Base-by-base conservation (phyloP, 306 rosid genomes). In the Vigna nakashimae region DNA sequence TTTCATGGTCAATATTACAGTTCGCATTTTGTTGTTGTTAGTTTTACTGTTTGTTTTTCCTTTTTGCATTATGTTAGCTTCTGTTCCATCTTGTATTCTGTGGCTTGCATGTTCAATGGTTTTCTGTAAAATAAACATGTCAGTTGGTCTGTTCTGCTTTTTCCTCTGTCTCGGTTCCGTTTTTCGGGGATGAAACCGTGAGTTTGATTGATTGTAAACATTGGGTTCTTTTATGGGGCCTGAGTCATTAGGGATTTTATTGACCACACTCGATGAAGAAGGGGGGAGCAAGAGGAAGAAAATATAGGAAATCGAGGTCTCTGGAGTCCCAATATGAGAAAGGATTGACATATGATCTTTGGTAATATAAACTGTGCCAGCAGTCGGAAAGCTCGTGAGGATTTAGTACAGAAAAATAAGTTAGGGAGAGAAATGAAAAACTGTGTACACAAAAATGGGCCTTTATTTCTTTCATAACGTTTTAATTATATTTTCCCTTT, bases 171-270 rank as follows among this genome's bases (percentile, higher is more conserved):
- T 8, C 58, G 0, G 26, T 46, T 74, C 71, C 8, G 7, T 34
- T 16, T 75, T 69, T 55, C 6, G 14, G 49, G 46, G 69, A 63
- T 74, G 28, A 52, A 74, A 30, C 34, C 36, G 40, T 74, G 48
- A 40, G 63, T 69, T 83, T 69, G 42, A 69, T 79, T 79, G 34
- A 46, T 60, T 34, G 10, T 45, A 36, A 46, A 9, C 15, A 45
- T 43, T 62, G n/a, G 66, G 15, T 40, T 24, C 53, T 56, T 76
- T 52, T 52, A 50, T 50, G 5, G 14, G 13, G 64, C 43, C 13
- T 28, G 62, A 14, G 59, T 22, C 38, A 5, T 56, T 45, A 8
- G 20, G 43, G 60, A 3, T 56, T 18, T 65, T 56, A 26, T 57
- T 78, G 42, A 73, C 63, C 28, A 3, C 62, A 67, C 7, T 9